Conservation (phyloP, 495 filamentous ascomycete genomes). For the Antarctomyces pellizariae region DNA sequence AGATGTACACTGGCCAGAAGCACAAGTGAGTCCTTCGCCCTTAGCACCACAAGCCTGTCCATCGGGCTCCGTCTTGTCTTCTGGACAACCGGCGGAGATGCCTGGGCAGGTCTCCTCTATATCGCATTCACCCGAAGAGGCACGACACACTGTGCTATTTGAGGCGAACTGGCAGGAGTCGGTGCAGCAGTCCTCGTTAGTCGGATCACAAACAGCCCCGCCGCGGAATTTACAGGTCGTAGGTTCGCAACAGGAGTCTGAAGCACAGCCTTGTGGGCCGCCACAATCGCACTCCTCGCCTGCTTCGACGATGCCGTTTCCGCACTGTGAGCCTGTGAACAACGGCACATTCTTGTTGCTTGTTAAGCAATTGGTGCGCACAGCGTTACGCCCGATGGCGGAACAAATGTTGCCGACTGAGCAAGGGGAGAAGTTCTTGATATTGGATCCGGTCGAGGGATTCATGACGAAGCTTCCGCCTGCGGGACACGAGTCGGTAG, state of each 20-base stretch:
- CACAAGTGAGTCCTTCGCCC: no score
- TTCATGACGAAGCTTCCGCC: slow-evolving; percentile 78
- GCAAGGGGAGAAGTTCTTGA: slow-evolving; percentile 67
- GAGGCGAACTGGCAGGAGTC: slow-evolving; percentile 45
- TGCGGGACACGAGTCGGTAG: slow-evolving; percentile 46
- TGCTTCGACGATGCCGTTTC: slow-evolving; percentile 87
- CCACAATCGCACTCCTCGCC: slow-evolving; percentile 96
- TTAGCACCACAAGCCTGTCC: slow-evolving; percentile 21
- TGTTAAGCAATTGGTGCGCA: slow-evolving; percentile 52
- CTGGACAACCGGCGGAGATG: slow-evolving; percentile 45
- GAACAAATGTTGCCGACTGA: slow-evolving; percentile 86
- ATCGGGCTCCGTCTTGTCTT: slow-evolving; percentile 41
- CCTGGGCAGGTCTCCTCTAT: slow-evolving; percentile 66
- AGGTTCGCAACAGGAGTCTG: slow-evolving; percentile 65
- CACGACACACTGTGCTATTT: slow-evolving; percentile 48
- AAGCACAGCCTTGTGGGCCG: slow-evolving; percentile 40
- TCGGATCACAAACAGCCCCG: slow-evolving; percentile 61
- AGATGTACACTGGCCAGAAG: slow-evolving; percentile 87
- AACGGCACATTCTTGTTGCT: slow-evolving; percentile 68
- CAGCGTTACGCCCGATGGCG: slow-evolving; percentile 58
- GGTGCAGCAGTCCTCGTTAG: slow-evolving; percentile 79
- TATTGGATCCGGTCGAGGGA: slow-evolving; percentile 49
- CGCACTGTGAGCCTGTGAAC: slow-evolving; percentile 71
- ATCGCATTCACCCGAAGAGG: slow-evolving; percentile 59
- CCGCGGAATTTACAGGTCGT: slow-evolving; percentile 70